Percentiles rank a stretch among this genome's conserved stretches.
Conservation (phyloP, 176 grass and related monocot species). For the Phragmites australis region DNA sequence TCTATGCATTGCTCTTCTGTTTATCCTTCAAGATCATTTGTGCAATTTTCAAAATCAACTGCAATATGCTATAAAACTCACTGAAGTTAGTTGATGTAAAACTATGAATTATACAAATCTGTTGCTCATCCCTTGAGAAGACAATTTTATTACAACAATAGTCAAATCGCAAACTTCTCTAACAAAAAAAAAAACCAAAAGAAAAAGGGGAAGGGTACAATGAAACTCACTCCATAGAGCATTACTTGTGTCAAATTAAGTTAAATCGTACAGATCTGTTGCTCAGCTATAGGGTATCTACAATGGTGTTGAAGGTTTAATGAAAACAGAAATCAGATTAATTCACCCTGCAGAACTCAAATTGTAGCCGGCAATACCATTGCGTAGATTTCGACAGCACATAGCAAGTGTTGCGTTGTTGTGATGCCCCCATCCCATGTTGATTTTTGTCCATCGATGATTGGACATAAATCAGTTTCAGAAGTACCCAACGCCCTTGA, state of each 20-base stretch:
- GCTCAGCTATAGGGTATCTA: constrained; percentile 22
- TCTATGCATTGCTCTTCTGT: neutral
- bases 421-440: neutral
- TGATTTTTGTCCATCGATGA: neutral
- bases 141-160: neutral
- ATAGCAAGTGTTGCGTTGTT: neutral
- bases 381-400: constrained; percentile 10
- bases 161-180: neutral
- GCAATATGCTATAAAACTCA: neutral
- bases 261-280: neutral
- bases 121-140: neutral
- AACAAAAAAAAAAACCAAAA: neutral
- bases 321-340: neutral
- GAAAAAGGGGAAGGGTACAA: neutral
- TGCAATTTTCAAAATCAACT: neutral
- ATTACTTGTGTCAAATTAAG: neutral
- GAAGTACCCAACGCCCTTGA: constrained; percentile 64
- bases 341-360: neutral
- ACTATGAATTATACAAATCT: neutral
- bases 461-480: constrained; percentile 32
- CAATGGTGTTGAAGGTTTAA: constrained; percentile 19
- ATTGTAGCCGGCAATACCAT: neutral
- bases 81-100: neutral
- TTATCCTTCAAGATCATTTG: neutral
- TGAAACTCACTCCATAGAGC: neutral